Percentiles rank a stretch among this genome's conserved stretches.
These are phyloP conservation scores for Gymnopilus junonius DNA, from an alignment of 768 basidiomycete genomes.

Conservation along the genomic window DNA sequence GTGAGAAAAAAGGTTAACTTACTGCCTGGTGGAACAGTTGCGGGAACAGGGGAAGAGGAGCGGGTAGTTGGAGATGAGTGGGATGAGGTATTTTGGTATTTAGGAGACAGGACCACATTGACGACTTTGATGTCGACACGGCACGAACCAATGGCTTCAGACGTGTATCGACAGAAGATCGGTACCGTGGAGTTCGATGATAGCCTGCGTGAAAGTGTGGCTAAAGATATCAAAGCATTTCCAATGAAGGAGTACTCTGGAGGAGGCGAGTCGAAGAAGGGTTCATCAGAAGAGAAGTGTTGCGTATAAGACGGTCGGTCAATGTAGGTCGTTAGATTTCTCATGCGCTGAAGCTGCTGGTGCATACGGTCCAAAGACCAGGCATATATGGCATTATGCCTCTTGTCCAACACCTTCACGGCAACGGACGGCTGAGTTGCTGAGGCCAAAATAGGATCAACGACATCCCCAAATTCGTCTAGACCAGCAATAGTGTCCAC, in stretches of 20 bases:
- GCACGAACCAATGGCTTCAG: conserved; percentile 96
- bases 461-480: conserved; percentile 91
- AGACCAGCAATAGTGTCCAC: conserved; percentile 86
- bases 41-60: conserved; percentile 75
- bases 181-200: conserved; percentile 80
- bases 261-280: conserved; percentile 88
- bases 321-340: conserved; percentile 87
- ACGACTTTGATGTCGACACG: conserved; percentile 83
- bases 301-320: conserved; percentile 92
- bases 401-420: conserved; percentile 90
- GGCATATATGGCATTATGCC: conserved; percentile 83
- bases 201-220: conserved; percentile 76
- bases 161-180: conserved; percentile 92
- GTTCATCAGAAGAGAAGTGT: conserved; percentile 92
- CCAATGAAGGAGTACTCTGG: conserved; percentile 95
- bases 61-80: conserved; percentile 72
- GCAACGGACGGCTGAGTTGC: conserved; percentile 82
- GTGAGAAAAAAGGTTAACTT: conserved; percentile 86
- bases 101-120: conserved; percentile 65
- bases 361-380: conserved; percentile 92
- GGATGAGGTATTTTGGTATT: conserved; percentile 62
- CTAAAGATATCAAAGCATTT: conserved; percentile 80
- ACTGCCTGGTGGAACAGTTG: conserved; percentile 69
- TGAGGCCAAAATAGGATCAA: conserved; percentile 78
- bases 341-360: conserved; percentile 91